These are phyloP conservation scores for Plasmodium falciparum DNA, from an alignment of 169 alveolate species.

Conservation along the genomic window DNA sequence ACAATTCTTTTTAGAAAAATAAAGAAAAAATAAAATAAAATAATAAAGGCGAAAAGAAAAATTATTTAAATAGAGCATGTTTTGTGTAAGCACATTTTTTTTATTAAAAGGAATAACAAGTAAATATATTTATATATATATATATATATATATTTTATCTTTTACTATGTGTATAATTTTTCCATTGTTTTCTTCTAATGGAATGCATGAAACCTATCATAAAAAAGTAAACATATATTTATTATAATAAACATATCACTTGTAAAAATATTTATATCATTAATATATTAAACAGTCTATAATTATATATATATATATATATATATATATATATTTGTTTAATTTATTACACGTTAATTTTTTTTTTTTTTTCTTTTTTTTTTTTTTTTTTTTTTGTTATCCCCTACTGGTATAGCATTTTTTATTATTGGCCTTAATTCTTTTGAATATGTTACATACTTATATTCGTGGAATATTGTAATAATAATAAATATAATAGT, in stretches of 20 bases:
- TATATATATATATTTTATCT: not conserved
- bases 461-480: constrained; percentile 55
- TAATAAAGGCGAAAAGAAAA: not conserved
- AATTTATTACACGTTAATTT: too few species aligned
- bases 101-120: too few species aligned
- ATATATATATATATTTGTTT: too few species aligned
- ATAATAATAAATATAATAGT: constrained; percentile 42
- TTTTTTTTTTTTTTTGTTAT: too few species aligned
- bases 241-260: too few species aligned
- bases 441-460: constrained; percentile 69
- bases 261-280: too few species aligned
- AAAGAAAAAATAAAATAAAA: not conserved
- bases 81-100: too few species aligned
- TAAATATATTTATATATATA: too few species aligned
- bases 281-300: too few species aligned
- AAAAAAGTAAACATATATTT: not conserved
- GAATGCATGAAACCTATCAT: constrained; percentile 70
- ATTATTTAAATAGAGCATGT: too few species aligned
- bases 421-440: constrained; percentile 75
- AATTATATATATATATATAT: too few species aligned
- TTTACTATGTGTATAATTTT: constrained; percentile 72
- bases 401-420: constrained; percentile 69
- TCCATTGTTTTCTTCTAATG: constrained; percentile 72
- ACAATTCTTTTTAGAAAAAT: constrained; percentile 77
- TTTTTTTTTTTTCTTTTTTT: too few species aligned